Base-by-base conservation (phyloP, 1,139 yeast species). In the Suhomyces panamericanus region DNA sequence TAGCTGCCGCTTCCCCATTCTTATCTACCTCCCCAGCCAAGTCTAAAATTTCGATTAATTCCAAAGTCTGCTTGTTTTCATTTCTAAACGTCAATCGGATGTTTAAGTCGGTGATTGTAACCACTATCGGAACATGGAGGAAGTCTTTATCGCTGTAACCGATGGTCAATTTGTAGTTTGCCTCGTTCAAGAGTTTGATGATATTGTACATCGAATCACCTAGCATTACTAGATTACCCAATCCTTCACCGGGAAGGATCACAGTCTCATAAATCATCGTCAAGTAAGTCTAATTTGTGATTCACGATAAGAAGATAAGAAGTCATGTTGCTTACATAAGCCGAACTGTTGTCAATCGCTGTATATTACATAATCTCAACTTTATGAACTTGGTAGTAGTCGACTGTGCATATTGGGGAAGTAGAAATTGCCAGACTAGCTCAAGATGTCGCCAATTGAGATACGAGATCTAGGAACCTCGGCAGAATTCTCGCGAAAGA, bases 1-100 rank as follows among this genome's bases (percentile, higher is more conserved):
- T 13, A 27, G 29, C 11, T 12, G 22, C 36, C 2, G 2, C 14
- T 9, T 34, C 29, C n/a, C 6, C 17, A 20, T 20, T 20, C 24
- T 20, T 20, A 20, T 20, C 24, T 6, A 20, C 2, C 6, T 20
- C 24, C 8, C 24, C 6, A 3, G 35, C 57, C 36, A 73, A 62
- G 33, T 62, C 59, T 26, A 68, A 51, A 1, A 79, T 55, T 50
- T 81, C 83, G 41, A 81, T 79, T 35, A 78, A 55, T 8, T 70
- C 53, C 36, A 81, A 62, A 14, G 57, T 54, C 49, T 80, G 84
- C n/a, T 61, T 60, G 3, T 56, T 50, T 2, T 67, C 59, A 42
- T 64, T 57, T 30, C 71, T 69, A 56, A 81, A 80, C 26, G 73
- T 57, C 38, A 81, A 59, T 35, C 73, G 56, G 26, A 71, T 56